A percentile compares a stretch with the other conserved stretches of the same genome.
phyloP scores from a whole-genome alignment of 2,329 filamentous ascomycete species.

The Pestalotiopsis sp. region DNA sequence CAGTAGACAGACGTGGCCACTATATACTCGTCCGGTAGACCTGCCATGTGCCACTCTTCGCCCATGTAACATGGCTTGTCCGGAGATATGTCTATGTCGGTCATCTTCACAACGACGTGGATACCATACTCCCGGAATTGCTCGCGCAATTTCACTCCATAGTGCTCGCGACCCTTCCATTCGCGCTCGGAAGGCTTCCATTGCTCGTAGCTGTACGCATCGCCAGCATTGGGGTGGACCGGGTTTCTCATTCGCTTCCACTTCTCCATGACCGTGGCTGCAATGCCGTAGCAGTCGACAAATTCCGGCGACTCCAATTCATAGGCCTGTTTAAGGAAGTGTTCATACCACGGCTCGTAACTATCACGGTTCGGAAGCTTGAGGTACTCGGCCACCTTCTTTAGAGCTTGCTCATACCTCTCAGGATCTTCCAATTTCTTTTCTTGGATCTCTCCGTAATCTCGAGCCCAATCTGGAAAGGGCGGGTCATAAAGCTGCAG shows the following conservation, averaged over 20 bases:
- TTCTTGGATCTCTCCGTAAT: neutral
- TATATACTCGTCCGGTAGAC: slow-evolving; percentile 64
- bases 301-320: neutral
- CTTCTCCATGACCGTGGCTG: neutral
- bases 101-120: slow-evolving; percentile 67
- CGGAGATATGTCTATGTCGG: slow-evolving; percentile 63
- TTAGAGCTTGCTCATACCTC: neutral
- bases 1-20: slow-evolving; percentile 66
- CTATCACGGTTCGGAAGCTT: neutral
- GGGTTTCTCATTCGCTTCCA: neutral
- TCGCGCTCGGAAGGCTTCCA: neutral
- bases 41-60: slow-evolving; percentile 60
- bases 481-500: neutral
- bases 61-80: slow-evolving; percentile 57
- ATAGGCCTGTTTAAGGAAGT: neutral
- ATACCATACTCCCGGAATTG: slow-evolving; percentile 40
- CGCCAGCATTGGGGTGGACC: neutral
- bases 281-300: neutral
- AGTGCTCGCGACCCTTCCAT: too few species aligned
- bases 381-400: neutral
- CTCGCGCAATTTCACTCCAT: slow-evolving; percentile 27
- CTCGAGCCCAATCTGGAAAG: neutral
- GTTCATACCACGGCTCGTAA: neutral
- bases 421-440: slow-evolving; percentile 14
- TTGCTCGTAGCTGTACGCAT: neutral